Base-by-base conservation (phyloP, 2,329 filamentous ascomycete genomes). In the Ophiosphaerella korrae region DNA sequence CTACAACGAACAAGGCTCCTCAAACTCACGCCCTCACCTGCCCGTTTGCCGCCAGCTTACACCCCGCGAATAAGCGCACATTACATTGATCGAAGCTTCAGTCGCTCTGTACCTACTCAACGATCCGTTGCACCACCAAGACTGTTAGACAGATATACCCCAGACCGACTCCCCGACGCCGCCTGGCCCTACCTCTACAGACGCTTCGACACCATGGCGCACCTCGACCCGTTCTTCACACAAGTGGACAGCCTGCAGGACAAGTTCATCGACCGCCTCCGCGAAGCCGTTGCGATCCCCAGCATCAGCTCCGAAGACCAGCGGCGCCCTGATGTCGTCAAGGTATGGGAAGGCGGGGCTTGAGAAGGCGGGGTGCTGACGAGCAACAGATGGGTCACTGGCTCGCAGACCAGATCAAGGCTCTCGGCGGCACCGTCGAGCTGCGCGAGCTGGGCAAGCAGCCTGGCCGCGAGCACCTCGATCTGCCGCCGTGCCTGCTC, bases 281-380 rank as follows among this genome's bases (percentile, higher is more conserved):
- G 90, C 70, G 86, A 92, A 76, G 94, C 94, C 47, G 94, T 99
- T 53, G 93, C 92, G 45, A 99, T 99, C 67, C 94, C 94, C 16
- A 99, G 94, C 57, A 84, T 99, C 73, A 97, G 93, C 31, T 90
- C 93, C 41, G 92, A 97, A 57, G 91, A 94, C 70, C 88, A 88
- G 63, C 88, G 90, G 70, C 87, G 94, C 53, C 87, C 87, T 48
- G 92, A 99, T 82, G 94, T 99, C 57, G 86, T 99, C 70, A 90
- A 88, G 75, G 83, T 84, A 72, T 23, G 33, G 16, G 36, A 12
- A 14, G 26, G 1, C 32, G n/a, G 9, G 31, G 2, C 14, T 23
- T 9, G 5, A 23, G 4, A 2, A 12, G 12, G 18, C 7, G 8
- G n/a, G 33, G 32, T 26, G n/a, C 47, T 58, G 41, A 54, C 37